These are phyloP conservation scores for Metschnikowia lochheadii DNA, from an alignment of 805 yeast genomes.

Conservation along the genomic window DNA sequence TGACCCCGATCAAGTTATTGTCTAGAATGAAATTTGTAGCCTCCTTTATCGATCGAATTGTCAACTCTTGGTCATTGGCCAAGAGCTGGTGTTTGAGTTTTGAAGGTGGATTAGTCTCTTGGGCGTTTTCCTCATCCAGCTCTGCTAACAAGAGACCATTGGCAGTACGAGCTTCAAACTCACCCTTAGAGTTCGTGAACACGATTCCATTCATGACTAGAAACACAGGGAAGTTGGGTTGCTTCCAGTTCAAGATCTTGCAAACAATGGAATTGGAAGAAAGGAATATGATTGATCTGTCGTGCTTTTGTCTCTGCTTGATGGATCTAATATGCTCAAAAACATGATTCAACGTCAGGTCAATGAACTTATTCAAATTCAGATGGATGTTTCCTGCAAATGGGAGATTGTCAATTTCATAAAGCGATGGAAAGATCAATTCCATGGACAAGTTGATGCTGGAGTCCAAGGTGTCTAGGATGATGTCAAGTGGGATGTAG, in stretches of 20 bases:
- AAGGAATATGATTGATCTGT: slow-evolving; percentile 72
- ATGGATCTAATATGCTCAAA: slow-evolving; percentile 68
- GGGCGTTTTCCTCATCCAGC: slow-evolving; percentile 3
- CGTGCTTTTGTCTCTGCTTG: slow-evolving; percentile 17
- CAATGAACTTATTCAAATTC: slow-evolving; percentile 72
- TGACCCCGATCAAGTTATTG: slow-evolving; percentile 82
- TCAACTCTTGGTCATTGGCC: slow-evolving; percentile 35
- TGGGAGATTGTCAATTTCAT: slow-evolving; percentile 36
- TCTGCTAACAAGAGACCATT: slow-evolving; percentile 37
- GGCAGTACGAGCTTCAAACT: slow-evolving; percentile 38
- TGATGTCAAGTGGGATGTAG: slow-evolving; percentile 56
- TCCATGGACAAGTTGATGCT: slow-evolving; percentile 69
- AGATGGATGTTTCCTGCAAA: slow-evolving; percentile 40
- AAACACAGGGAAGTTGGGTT: slow-evolving; percentile 94
- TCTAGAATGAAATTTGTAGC: slow-evolving; percentile 75
- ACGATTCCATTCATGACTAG: slow-evolving; percentile 72
- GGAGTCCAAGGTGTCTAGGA: slow-evolving; percentile 53
- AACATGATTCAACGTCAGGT: slow-evolving; percentile 61
- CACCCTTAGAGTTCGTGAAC: slow-evolving; percentile 21
- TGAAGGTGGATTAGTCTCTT: slow-evolving; percentile 2
- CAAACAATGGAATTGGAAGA: slow-evolving; percentile 88
- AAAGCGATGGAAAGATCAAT: slow-evolving; percentile 67
- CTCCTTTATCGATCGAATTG: slow-evolving; percentile 69
- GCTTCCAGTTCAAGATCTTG: slow-evolving; percentile 94
- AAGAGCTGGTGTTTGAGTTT: slow-evolving; percentile 17